These are phyloP conservation scores for Alternaria arbusti DNA, from an alignment of 2,329 filamentous ascomycete genomes.

Conservation along the genomic window DNA sequence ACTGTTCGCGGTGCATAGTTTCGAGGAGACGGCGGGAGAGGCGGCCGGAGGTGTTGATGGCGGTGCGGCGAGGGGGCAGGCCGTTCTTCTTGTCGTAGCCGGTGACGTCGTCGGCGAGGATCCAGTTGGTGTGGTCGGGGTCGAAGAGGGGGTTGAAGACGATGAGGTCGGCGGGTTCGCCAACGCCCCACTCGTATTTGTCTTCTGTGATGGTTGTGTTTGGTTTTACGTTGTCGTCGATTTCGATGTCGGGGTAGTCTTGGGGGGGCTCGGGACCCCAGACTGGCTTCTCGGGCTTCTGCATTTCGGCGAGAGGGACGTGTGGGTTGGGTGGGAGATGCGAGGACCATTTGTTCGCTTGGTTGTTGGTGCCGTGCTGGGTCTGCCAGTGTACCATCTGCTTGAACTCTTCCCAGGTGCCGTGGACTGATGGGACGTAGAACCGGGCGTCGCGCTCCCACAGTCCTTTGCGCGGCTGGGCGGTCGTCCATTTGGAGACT, in stretches of 20 bases:
- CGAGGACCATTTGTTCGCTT: slow-evolving; percentile 53
- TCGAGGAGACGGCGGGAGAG: slow-evolving; percentile 69
- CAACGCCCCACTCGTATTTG: slow-evolving; percentile 68
- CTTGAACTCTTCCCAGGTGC: slow-evolving; percentile 74
- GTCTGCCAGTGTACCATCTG: slow-evolving; percentile 69
- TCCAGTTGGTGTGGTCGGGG: slow-evolving; percentile 73
- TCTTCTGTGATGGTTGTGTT: slow-evolving; percentile 63
- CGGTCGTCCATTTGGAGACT: slow-evolving; percentile 68
- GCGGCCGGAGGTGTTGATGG: slow-evolving; percentile 75
- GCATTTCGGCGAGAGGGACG: slow-evolving; percentile 48
- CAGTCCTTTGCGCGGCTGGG: slow-evolving; percentile 72
- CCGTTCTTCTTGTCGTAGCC: slow-evolving; percentile 65
- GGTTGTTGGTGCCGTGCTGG: slow-evolving; percentile 57
- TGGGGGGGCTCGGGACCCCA: slow-evolving; percentile 56
- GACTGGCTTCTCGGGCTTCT: slow-evolving; percentile 54
- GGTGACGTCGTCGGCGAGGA: slow-evolving; percentile 72
- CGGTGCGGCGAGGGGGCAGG: slow-evolving; percentile 70
- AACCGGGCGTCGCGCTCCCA: slow-evolving; percentile 82
- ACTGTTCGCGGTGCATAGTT: slow-evolving; percentile 78
- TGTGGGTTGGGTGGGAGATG: slow-evolving; percentile 51
- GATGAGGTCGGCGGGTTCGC: slow-evolving; percentile 76
- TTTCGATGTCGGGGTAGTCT: slow-evolving; percentile 57
- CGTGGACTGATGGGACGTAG: slow-evolving; percentile 75
- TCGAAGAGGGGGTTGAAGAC: slow-evolving; percentile 81
- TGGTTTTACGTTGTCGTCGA: slow-evolving; percentile 60